Conservation (phyloP, 2,329 filamentous ascomycete species). For the Calonectria leucothoes region DNA sequence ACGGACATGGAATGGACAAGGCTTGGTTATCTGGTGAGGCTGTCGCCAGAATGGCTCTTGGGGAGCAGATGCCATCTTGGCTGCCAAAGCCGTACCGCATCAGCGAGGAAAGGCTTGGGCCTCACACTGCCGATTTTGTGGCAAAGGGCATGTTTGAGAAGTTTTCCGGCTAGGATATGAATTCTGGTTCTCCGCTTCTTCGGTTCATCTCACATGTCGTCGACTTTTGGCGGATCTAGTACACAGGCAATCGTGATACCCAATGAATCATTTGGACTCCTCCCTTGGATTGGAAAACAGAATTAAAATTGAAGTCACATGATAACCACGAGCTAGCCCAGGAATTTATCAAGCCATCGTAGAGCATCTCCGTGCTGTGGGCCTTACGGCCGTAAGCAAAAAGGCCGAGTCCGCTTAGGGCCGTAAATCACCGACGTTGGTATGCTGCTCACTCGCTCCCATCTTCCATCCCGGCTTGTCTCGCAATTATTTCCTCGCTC, state of each 20-base stretch:
- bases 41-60: slow-evolving; percentile 39
- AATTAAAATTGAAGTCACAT: background rate
- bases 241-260: background rate
- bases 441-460: background rate
- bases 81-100: slow-evolving; percentile 15
- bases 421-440: background rate
- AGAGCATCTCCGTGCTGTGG: background rate
- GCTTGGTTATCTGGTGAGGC: slow-evolving; percentile 61
- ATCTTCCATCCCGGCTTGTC: background rate
- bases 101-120: slow-evolving; percentile 3
- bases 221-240: background rate
- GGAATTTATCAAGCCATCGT: background rate
- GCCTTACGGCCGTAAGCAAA: background rate
- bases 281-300: background rate
- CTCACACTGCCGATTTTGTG: background rate
- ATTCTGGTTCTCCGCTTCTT: background rate
- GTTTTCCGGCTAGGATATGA: background rate
- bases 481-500: background rate
- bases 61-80: slow-evolving; percentile 33
- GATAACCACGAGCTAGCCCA: background rate
- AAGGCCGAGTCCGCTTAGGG: background rate
- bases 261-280: background rate
- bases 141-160: background rate
- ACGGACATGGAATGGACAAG: slow-evolving; percentile 62
- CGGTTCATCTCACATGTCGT: background rate